Evolutionary conservation across 2,329 filamentous ascomycete species (phyloP), one percentile per base, ranked within the genome.

Genomic region (Cladosporium sp.): DNA sequence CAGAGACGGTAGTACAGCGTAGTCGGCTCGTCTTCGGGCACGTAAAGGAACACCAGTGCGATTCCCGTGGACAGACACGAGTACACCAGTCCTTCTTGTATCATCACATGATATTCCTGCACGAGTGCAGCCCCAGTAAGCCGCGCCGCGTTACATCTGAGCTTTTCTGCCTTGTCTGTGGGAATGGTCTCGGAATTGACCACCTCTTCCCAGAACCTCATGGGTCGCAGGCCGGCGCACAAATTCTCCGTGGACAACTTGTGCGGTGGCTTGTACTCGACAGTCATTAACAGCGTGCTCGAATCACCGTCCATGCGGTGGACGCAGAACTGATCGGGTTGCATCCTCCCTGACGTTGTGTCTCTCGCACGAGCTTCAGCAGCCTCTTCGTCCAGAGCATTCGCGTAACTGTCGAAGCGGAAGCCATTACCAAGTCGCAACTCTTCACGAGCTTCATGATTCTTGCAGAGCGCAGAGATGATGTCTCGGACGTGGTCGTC

Each of bases 31-130:
- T 32, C 5, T 9, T 32, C 29, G 11, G 29, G 29, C 29, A 32
- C 29, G 9, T 11, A 32, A 32, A 32, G 58, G 13, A 57, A 54
- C 3, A 66, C 56, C 8, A 52, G 27, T 0, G 47, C 52, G 2
- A 62, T 24, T 2, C 61, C 59, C 41, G 54, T 62, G 1, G 60
- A 59, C 34, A 67, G 15, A 45, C 59, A 64, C 13, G 61, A 63
- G 43, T 61, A 61, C 43, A 59, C 57, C 11, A 64, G 55, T 2
- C 62, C 60, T 47, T 64, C 57, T 47, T 62, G 36, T 34, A 66
- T 60, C 57, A 65, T 67, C 2, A 64, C 55, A 54, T 66, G 57
- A 42, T 56, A 68, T 52, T 62, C 55, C 38, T 66, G 58, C 5
- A 56, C 57, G 3, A 64, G 6, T 8, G 56, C 60, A 2, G 61